phyloP scores from a whole-genome alignment of 768 basidiomycete genomes.

The Termitomyces sp. region DNA sequence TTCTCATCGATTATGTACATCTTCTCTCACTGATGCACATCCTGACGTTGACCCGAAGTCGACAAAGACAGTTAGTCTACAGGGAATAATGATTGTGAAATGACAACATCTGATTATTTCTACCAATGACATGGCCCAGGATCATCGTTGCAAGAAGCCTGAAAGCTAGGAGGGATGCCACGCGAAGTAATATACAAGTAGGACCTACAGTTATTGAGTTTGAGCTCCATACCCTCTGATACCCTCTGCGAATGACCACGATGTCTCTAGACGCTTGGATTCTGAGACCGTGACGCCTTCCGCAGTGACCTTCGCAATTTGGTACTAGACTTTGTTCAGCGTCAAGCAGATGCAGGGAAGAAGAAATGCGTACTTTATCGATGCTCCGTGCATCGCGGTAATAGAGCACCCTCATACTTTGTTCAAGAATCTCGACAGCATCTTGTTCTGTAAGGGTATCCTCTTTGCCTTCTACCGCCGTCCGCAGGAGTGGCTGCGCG shows the following conservation, averaged over 20 bases:
- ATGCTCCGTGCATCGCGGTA: constrained; percentile 95
- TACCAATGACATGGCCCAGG: no score
- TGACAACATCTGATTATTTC: no score
- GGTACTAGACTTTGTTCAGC: constrained; percentile 53
- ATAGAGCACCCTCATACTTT: constrained; percentile 89
- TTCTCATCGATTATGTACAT: no score
- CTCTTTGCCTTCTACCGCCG: constrained; percentile 82
- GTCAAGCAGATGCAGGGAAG: background rate
- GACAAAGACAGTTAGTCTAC: no score
- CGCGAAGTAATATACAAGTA: constrained; percentile 9
- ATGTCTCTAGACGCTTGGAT: constrained; percentile 65
- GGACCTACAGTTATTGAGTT: constrained; percentile 52
- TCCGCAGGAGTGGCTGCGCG: constrained; percentile 87
- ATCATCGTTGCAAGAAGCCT: no score
- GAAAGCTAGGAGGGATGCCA: background rate
- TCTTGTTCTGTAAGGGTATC: constrained; percentile 71
- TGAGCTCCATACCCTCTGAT: constrained; percentile 90
- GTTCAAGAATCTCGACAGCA: constrained; percentile 71
- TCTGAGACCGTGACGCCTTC: constrained; percentile 77
- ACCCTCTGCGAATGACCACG: constrained; percentile 91
- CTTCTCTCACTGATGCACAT: no score
- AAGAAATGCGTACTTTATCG: constrained; percentile 66
- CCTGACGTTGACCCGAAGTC: no score
- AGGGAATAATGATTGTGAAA: no score
- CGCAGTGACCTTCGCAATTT: constrained; percentile 86